Base-by-base conservation (phyloP, 108 stramenopile species). In the Cyclotella baltica region DNA sequence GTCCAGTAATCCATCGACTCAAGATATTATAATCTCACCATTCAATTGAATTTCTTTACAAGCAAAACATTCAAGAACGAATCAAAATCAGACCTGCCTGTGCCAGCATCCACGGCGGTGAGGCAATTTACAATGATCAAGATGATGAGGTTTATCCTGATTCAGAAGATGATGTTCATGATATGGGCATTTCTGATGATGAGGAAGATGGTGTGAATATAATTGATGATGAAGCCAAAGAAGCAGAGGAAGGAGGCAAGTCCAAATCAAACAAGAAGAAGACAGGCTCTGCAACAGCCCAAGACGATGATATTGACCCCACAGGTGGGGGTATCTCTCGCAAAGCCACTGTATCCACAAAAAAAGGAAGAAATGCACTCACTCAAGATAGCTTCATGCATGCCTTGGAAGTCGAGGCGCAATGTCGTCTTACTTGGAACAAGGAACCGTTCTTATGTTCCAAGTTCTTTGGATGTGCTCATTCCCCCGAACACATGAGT, bases 391-490 rank as follows among this genome's bases (percentile, higher is more conserved):
- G 89, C 62, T 99, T 94, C 79, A 91, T 99, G 91, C 90, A 93
- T 43, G 72, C 98, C 3, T 67, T 90, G 5, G 99, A 99, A 76
- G 97, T 98, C 5, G 84, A 97, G 76, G 95, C 94, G 2, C 98
- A 99, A 53, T 78, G 95, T 37, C 69, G 87, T 66, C 83, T 88
- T 10, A 94, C 98, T 27, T 99, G 98, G 99, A 63, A 89, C 23
- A 75, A 77, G 19, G 83, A 97, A 51, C 83, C 87, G 3, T 73
- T 72, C 19, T 58, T 96, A 2, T 90, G 90, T 46, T 67, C 83
- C 63, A 81, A 73, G 22, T 58, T 99, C 27, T 98, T 97, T 80
- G 92, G 92, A 9, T 77, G 78, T 52, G 87, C 73, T 18, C 75
- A 67, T 31, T 72, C 71, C 36, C 75, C 80, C 27, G 72, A 65